Evolutionary conservation across 106 monocot species (phyloP).

Genomic region (Ottelia alismoides): DNA sequence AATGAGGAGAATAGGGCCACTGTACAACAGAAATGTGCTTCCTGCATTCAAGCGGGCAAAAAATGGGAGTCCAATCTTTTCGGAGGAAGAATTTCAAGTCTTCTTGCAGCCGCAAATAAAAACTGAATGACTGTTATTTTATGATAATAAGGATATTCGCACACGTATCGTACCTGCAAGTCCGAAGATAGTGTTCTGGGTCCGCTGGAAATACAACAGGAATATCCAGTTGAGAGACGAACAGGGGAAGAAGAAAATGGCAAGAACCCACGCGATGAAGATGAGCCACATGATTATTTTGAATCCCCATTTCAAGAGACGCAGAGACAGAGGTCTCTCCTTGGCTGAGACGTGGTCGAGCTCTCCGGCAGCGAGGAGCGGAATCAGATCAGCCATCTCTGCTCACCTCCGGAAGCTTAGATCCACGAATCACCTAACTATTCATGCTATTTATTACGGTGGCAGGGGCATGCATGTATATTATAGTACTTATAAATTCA

Average conservation of each 20-base stretch:
- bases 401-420: no score
- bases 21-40: slow-evolving; percentile 1
- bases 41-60: neutral
- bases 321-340: neutral
- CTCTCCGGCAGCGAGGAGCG: neutral
- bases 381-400: no score
- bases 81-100: neutral
- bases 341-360: neutral
- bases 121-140: no score
- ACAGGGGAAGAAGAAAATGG: neutral
- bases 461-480: no score
- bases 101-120: neutral
- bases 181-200: neutral
- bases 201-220: neutral
- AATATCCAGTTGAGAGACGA: neutral
- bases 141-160: no score
- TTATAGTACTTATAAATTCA: no score
- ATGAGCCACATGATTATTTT: neutral
- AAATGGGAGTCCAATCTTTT: neutral
- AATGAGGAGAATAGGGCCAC: neutral
- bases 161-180: neutral
- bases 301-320: neutral
- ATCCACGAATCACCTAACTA: no score
- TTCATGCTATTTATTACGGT: no score
- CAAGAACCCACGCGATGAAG: neutral